Percentiles rank a stretch among this genome's conserved stretches.
Evolutionary conservation across 768 basidiomycete species (phyloP).

Genomic region (Melanogaster broomeanus): DNA sequence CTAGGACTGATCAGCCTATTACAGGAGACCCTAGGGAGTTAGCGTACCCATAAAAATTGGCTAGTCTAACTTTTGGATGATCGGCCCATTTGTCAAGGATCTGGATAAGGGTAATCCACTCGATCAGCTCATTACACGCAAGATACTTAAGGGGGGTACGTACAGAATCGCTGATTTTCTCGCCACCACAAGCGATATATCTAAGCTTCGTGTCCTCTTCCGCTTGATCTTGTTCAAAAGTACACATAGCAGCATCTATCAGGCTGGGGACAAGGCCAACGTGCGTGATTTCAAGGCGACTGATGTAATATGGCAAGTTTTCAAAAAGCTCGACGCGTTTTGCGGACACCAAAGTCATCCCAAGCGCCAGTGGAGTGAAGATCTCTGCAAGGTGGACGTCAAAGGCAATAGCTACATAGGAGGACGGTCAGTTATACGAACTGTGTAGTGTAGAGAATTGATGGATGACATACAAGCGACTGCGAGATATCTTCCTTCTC

Average conservation of each 20-base stretch:
- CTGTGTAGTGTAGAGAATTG: background rate
- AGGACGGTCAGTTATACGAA: background rate
- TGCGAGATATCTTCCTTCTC: conserved; percentile 38
- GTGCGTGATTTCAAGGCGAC: conserved; percentile 46
- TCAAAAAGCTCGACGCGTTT: conserved; percentile 41
- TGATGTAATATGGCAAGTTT: conserved; percentile 43
- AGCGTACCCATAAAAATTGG: conserved; percentile 49
- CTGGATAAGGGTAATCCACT: conserved; percentile 9
- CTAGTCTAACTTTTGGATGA: conserved; percentile 44
- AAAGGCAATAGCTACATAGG: conserved; percentile 46
- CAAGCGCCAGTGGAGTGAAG: conserved; percentile 41
- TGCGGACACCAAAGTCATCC: conserved; percentile 47
- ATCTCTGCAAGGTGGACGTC: conserved; percentile 53
- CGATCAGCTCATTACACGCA: background rate
- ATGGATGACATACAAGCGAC: conserved; percentile 41
- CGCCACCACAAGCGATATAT: conserved; percentile 51
- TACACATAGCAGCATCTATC: conserved; percentile 48
- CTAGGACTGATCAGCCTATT: conserved; percentile 13
- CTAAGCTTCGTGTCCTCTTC: conserved; percentile 35
- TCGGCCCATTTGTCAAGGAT: conserved; percentile 50
- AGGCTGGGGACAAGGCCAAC: conserved; percentile 54
- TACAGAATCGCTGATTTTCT: conserved; percentile 54
- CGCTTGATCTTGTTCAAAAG: conserved; percentile 30
- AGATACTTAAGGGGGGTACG: conserved; percentile 10
- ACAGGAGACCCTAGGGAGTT: background rate